Percentiles rank a stretch among this genome's conserved stretches.
These are phyloP conservation scores for Nitzschia inconspicua DNA, from an alignment of 108 stramenopile genomes.

Conservation along the genomic window DNA sequence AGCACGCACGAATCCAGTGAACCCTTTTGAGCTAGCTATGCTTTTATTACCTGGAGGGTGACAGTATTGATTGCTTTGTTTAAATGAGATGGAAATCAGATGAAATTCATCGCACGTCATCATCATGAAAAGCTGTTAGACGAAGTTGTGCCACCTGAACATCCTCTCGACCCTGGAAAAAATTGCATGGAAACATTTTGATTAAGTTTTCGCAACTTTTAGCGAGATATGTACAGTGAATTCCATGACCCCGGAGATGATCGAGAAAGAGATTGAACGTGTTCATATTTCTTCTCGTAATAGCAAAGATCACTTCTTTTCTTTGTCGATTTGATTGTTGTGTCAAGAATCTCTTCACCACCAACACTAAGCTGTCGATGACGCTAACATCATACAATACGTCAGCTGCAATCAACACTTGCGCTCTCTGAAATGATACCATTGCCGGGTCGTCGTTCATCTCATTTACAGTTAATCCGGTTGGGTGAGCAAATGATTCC, in stretches of 20 bases:
- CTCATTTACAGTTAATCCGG: not conserved
- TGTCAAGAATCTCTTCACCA: conserved; percentile 38
- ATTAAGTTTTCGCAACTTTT: conserved; percentile 15
- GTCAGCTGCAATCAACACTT: conserved; percentile 68
- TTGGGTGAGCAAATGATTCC: conserved; percentile 29
- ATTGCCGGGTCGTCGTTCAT: not conserved
- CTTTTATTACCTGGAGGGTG: too few species aligned
- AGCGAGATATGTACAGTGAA: conserved; percentile 29
- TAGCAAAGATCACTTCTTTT: conserved; percentile 52
- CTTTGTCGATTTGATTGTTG: not conserved
- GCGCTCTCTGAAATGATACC: conserved; percentile 21
- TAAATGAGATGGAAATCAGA: too few species aligned
- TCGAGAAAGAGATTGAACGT: conserved; percentile 53
- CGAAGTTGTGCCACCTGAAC: conserved; percentile 39
- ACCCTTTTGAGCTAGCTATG: too few species aligned
- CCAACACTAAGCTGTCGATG: conserved; percentile 35
- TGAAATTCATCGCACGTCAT: too few species aligned
- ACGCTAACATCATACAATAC: conserved; percentile 51
- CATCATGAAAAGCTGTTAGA: too few species aligned
- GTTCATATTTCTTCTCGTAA: conserved; percentile 41
- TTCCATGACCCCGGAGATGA: conserved; percentile 26
- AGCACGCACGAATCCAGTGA: too few species aligned
- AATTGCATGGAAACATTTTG: conserved; percentile 52
- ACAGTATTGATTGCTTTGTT: too few species aligned
- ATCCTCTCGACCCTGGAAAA: conserved; percentile 48